Percentiles rank a stretch among this genome's conserved stretches.
These are phyloP conservation scores for Sesbania bispinosa DNA, from an alignment of 306 rosid species.

Conservation along the genomic window DNA sequence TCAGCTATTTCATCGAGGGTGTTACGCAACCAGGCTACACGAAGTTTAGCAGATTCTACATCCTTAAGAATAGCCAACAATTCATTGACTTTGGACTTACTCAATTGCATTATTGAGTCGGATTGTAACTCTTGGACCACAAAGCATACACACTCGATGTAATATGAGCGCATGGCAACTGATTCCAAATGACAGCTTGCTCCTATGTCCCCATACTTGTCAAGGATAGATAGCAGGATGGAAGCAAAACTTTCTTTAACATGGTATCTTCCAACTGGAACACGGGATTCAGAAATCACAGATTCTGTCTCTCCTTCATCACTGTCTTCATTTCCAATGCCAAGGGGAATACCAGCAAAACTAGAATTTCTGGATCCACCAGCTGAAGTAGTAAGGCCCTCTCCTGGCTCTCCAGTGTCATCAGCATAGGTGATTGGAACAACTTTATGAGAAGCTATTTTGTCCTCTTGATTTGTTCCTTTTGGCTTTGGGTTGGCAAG, in stretches of 20 bases:
- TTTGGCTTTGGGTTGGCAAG: background rate
- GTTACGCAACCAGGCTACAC: slow-evolving; percentile 62
- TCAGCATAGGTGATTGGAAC: slow-evolving; percentile 18
- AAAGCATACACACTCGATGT: slow-evolving; percentile 74
- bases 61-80: slow-evolving; percentile 77
- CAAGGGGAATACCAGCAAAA: slow-evolving; percentile 37
- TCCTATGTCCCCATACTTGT: slow-evolving; percentile 80
- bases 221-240: slow-evolving; percentile 54
- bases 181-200: slow-evolving; percentile 74
- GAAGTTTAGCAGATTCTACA: slow-evolving; percentile 63
- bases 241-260: slow-evolving; percentile 63
- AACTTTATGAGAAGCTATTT: background rate
- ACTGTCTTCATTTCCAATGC: slow-evolving; percentile 28
- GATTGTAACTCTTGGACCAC: slow-evolving; percentile 71
- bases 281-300: slow-evolving; percentile 48
- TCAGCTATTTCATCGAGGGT: slow-evolving; percentile 46
- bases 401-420: slow-evolving; percentile 20
- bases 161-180: slow-evolving; percentile 66
- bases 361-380: slow-evolving; percentile 38
- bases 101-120: slow-evolving; percentile 38
- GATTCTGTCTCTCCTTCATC: slow-evolving; percentile 52
- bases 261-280: slow-evolving; percentile 63
- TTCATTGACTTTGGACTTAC: slow-evolving; percentile 59
- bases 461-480: slow-evolving; percentile 3
- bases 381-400: slow-evolving; percentile 17